These are phyloP conservation scores for Aphanocladium album DNA, from an alignment of 2,329 filamentous ascomycete genomes.

Conservation along the genomic window DNA sequence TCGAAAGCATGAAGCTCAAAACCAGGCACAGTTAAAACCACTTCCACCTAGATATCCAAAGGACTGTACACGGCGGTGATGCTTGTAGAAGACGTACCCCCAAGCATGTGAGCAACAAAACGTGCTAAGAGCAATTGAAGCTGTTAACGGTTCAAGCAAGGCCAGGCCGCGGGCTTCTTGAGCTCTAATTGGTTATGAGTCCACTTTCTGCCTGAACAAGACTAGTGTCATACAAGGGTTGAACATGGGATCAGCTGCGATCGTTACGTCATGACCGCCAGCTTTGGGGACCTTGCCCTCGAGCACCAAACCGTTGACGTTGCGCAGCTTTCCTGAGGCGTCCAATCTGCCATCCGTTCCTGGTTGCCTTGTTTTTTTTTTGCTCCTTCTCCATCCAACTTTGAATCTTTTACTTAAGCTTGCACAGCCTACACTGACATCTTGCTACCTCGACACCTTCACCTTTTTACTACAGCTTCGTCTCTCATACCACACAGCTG, in stretches of 20 bases:
- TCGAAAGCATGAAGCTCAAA: too few relatives aligned
- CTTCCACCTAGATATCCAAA: too few relatives aligned
- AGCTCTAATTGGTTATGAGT: background rate
- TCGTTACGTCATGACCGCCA: slow-evolving; percentile 14
- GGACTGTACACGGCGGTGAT: too few relatives aligned
- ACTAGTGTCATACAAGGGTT: background rate
- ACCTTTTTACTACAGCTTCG: background rate
- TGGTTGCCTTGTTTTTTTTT: background rate
- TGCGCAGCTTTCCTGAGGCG: slow-evolving; percentile 1
- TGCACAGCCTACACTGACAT: background rate
- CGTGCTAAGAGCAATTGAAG: too few relatives aligned
- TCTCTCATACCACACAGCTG: background rate
- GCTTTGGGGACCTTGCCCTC: background rate
- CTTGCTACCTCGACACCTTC: background rate
- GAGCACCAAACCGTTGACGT: background rate
- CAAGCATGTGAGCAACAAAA: too few relatives aligned
- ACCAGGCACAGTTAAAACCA: too few relatives aligned
- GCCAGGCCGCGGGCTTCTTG: background rate
- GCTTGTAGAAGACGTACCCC: too few relatives aligned
- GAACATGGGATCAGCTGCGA: background rate
- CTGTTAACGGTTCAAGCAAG: background rate
- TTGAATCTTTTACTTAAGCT: background rate
- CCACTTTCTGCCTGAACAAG: background rate
- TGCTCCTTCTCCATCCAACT: background rate
- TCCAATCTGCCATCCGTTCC: slow-evolving; percentile 4